Conservation (phyloP, 2,329 filamentous ascomycete species). For the Claviceps capensis region DNA sequence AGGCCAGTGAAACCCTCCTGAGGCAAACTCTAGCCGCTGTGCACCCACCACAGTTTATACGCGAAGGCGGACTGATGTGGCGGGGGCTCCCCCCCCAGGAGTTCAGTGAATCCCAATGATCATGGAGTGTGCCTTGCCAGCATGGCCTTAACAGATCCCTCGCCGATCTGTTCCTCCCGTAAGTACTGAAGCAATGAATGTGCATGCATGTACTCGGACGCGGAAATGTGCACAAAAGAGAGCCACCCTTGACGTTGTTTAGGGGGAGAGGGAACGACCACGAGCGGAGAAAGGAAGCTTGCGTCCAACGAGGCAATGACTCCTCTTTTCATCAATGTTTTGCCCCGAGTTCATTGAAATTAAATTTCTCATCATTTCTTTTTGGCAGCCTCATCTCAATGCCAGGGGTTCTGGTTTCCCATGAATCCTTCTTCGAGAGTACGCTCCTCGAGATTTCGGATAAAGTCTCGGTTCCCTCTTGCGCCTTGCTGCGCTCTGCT, state of each 20-base stretch:
- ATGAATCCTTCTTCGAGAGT: constrained; percentile 89
- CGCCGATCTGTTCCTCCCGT: background rate
- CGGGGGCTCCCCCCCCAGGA: background rate
- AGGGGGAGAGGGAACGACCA: background rate
- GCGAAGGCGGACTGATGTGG: background rate
- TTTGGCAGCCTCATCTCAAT: constrained; percentile 34
- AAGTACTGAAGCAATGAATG: background rate
- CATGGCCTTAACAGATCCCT: background rate
- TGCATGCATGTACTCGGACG: background rate
- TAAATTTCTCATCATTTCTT: background rate
- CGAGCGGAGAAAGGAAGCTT: background rate
- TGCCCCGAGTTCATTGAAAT: background rate
- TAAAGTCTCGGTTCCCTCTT: constrained; percentile 69
- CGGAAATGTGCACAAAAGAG: background rate
- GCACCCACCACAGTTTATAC: background rate
- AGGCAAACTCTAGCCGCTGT: background rate
- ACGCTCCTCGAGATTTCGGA: constrained; percentile 85
- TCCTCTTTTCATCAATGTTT: background rate
- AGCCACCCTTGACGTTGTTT: background rate
- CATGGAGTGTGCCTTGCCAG: background rate
- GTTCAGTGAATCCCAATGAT: background rate
- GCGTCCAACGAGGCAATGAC: background rate
- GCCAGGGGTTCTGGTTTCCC: constrained; percentile 49
- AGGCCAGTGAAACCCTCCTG: background rate
- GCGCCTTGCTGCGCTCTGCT: constrained; percentile 53